Evolutionary conservation across 2,329 filamentous ascomycete species (phyloP).

Genomic region (Pseudogymnoascus sp.): DNA sequence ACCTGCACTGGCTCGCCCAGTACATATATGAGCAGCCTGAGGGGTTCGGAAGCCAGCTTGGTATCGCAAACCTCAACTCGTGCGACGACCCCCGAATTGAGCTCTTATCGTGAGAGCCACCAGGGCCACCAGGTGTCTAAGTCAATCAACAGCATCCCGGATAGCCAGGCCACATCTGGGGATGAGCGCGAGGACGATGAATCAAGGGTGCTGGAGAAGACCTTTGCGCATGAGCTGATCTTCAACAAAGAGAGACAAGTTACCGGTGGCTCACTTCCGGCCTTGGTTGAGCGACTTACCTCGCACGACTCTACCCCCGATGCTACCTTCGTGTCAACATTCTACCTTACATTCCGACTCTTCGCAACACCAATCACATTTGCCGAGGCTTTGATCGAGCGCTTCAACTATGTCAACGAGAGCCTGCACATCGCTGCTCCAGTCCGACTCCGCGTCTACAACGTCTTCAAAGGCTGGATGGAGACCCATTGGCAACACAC

Average conservation of each 20-base stretch:
- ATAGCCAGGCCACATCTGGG: conserved; percentile 52
- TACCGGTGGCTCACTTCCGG: conserved; percentile 82
- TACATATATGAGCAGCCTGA: conserved; percentile 62
- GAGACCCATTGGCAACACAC: conserved; percentile 90
- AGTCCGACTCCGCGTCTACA: conserved; percentile 85
- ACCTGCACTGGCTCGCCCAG: conserved; percentile 69
- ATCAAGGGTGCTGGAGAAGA: conserved; percentile 79
- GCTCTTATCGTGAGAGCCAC: conserved; percentile 13
- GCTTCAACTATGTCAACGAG: conserved; percentile 85
- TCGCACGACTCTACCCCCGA: conserved; percentile 90
- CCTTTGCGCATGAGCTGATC: conserved; percentile 82
- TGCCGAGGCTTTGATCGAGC: conserved; percentile 73
- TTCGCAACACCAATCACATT: conserved; percentile 78
- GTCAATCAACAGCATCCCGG: conserved; percentile 59
- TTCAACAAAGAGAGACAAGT: conserved; percentile 92
- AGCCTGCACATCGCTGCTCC: conserved; percentile 66
- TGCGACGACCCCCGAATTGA: conserved; percentile 73
- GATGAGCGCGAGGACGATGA: conserved; percentile 77
- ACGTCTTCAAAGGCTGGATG: conserved; percentile 94
- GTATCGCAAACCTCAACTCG: conserved; percentile 77
- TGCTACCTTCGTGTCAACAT: conserved; percentile 82
- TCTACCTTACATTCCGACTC: conserved; percentile 91
- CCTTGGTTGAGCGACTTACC: conserved; percentile 88
- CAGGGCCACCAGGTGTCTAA: conserved; percentile 47
- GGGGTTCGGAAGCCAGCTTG: conserved; percentile 72